These are phyloP conservation scores for Acrasis kona DNA, from an alignment of 78 protist species.

Conservation along the genomic window DNA sequence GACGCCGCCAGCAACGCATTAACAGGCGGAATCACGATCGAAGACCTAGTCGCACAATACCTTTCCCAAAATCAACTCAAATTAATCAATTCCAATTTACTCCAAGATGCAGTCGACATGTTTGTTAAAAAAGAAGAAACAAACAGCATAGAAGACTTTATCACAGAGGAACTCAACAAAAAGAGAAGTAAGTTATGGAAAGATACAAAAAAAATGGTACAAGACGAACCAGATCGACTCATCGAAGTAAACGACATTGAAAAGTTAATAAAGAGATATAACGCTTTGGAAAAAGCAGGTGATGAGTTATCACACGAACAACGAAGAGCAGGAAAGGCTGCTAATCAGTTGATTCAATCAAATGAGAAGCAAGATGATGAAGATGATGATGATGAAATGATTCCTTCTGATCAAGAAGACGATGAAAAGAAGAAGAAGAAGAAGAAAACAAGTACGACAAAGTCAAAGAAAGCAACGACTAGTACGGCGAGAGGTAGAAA, in stretches of 20 bases:
- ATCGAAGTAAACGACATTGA: too few species aligned
- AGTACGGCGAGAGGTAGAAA: background rate
- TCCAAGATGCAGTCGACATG: background rate
- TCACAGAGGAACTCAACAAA: background rate
- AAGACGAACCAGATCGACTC: background rate
- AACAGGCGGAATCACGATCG: background rate
- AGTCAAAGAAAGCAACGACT: background rate
- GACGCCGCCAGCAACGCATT: background rate
- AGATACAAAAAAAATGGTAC: background rate
- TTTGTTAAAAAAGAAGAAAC: background rate
- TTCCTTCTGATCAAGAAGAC: too few species aligned
- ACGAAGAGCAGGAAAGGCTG: too few species aligned
- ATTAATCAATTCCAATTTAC: background rate
- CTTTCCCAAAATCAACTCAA: background rate
- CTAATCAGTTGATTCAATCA: background rate
- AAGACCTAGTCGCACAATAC: background rate
- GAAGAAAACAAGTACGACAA: too few species aligned
- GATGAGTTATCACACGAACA: too few species aligned
- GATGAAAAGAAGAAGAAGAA: too few species aligned
- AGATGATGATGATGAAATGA: too few species aligned
- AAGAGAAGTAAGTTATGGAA: background rate
- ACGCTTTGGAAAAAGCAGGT: too few species aligned
- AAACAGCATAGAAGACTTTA: background rate
- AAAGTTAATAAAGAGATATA: too few species aligned
- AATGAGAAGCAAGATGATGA: too few species aligned